Conservation (phyloP, 2,329 filamentous ascomycete genomes). For the Coniella vitis region DNA sequence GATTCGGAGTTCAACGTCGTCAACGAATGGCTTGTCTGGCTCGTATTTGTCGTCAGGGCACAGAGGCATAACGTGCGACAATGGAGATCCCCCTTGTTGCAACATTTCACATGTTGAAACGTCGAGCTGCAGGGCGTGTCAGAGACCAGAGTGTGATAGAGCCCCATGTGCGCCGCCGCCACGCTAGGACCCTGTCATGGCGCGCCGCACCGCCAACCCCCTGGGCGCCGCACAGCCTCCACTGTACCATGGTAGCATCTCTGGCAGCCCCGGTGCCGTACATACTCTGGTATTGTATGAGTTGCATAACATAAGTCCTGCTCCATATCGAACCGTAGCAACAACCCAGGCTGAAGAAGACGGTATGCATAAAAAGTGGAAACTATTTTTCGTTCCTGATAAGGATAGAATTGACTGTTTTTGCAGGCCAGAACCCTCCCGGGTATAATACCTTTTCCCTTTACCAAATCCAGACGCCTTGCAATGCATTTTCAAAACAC, state of each 20-base stretch:
- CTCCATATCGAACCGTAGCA: too few relatives aligned
- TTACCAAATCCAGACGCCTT: slow-evolving; percentile 15
- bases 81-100: slow-evolving; percentile 12
- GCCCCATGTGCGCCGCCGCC: background rate
- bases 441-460: slow-evolving; percentile 14
- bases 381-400: background rate
- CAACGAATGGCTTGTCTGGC: background rate
- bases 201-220: too few relatives aligned
- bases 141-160: background rate
- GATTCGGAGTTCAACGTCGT: too few relatives aligned
- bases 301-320: too few relatives aligned
- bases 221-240: too few relatives aligned
- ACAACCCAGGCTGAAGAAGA: too few relatives aligned
- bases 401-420: too few relatives aligned
- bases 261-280: too few relatives aligned
- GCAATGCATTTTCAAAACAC: slow-evolving; percentile 12
- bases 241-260: too few relatives aligned
- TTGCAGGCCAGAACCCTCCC: background rate
- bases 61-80: slow-evolving; percentile 12
- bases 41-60: background rate
- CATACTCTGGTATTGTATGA: too few relatives aligned
- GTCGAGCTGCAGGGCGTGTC: slow-evolving; percentile 2
- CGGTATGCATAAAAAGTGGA: background rate
- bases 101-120: slow-evolving; percentile 16
- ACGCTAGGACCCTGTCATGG: background rate